These are phyloP conservation scores for Gynostemma pentaphyllum DNA, from an alignment of 306 rosid genomes.

Conservation along the genomic window DNA sequence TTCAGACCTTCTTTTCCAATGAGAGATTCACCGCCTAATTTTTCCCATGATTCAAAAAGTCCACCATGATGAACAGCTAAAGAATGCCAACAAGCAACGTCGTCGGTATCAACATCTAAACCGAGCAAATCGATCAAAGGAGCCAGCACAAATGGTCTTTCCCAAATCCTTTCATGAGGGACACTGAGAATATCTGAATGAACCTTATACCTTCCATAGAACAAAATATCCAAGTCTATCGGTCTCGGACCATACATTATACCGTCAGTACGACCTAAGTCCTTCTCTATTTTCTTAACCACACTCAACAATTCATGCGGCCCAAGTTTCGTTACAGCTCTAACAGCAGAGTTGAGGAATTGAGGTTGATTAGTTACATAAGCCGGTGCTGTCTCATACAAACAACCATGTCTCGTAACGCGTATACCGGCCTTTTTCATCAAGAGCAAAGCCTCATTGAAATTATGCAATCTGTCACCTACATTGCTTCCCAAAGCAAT, in stretches of 20 bases:
- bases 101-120: conserved; percentile 44
- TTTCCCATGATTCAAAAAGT: conserved; percentile 52
- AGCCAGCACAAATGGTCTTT: conserved; percentile 85
- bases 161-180: conserved; percentile 96
- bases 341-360: conserved; percentile 82
- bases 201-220: conserved; percentile 61
- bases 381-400: conserved; percentile 90
- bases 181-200: conserved; percentile 50
- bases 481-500: conserved; percentile 91
- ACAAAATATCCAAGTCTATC: conserved; percentile 80
- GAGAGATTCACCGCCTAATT: conserved; percentile 65
- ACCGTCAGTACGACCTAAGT: conserved; percentile 58
- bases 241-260: conserved; percentile 92
- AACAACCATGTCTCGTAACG: conserved; percentile 64
- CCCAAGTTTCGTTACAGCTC: conserved; percentile 69
- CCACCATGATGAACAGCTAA: conserved; percentile 51
- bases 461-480: conserved; percentile 65
- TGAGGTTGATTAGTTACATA: conserved; percentile 76
- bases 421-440: conserved; percentile 64
- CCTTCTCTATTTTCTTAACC: conserved; percentile 65
- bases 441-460: conserved; percentile 59
- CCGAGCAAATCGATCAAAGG: conserved; percentile 82
- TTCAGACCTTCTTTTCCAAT: conserved; percentile 67
- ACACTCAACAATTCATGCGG: conserved; percentile 70
- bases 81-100: conserved; percentile 72